A percentile compares a stretch with the other conserved stretches of the same genome.
These are phyloP conservation scores for Talaromyces liani DNA, from an alignment of 495 filamentous ascomycete species.

Conservation along the genomic window DNA sequence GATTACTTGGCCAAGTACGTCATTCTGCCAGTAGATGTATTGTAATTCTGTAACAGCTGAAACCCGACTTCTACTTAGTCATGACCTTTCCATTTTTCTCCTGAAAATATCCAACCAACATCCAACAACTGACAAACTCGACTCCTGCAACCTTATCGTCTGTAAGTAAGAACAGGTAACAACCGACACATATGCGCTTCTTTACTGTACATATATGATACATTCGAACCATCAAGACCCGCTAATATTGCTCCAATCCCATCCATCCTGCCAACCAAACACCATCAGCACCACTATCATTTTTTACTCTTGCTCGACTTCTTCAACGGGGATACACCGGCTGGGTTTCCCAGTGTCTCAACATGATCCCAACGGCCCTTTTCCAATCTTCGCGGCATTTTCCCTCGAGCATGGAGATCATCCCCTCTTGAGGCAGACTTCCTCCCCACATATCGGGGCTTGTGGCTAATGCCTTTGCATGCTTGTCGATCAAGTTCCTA, in stretches of 20 bases:
- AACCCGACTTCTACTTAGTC: not conserved
- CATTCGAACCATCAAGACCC: not conserved
- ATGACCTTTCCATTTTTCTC: not conserved
- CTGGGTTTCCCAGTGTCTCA: slow-evolving; percentile 59
- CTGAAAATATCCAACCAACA: not conserved
- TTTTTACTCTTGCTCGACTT: not conserved
- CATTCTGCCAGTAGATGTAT: not conserved
- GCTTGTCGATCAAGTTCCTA: slow-evolving; percentile 52
- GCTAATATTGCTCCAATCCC: not conserved
- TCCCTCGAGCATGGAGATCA: slow-evolving; percentile 49
- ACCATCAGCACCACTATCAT: not conserved
- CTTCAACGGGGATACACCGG: slow-evolving; percentile 22
- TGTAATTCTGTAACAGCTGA: not conserved
- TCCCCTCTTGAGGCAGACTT: slow-evolving; percentile 43
- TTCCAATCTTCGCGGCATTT: slow-evolving; percentile 64
- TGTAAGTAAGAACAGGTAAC: not conserved
- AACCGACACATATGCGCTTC: not conserved
- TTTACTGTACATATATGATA: not conserved
- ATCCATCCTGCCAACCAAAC: not conserved
- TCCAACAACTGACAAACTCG: not conserved
- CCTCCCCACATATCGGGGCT: slow-evolving; percentile 70
- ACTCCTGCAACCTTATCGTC: not conserved
- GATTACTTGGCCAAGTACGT: not conserved
- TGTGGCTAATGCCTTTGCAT: slow-evolving; percentile 51
- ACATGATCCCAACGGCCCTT: slow-evolving; percentile 55